Conservation (phyloP, 2,329 filamentous ascomycete species). For the Rutstroemia sp. region DNA sequence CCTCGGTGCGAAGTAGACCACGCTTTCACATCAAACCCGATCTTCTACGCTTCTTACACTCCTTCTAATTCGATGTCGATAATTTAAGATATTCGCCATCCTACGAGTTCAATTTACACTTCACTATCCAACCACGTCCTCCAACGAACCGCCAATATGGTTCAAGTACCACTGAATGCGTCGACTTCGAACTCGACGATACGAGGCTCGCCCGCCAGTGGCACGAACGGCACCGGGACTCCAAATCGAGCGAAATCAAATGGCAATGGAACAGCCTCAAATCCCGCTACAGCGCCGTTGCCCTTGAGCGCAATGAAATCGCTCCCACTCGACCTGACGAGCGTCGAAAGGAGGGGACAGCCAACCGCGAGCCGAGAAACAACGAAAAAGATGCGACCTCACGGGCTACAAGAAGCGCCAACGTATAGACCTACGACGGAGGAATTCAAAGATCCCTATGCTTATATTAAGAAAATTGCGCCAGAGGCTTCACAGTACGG, state of each 20-base stretch:
- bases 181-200: conserved; percentile 20
- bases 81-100: too few species aligned
- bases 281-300: conserved; percentile 26
- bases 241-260: conserved; percentile 23
- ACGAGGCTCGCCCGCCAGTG: conserved; percentile 26
- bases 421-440: conserved; percentile 86
- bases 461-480: conserved; percentile 87
- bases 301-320: conserved; percentile 30
- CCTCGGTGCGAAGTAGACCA: too few species aligned
- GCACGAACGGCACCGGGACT: conserved; percentile 19
- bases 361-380: conserved; percentile 69
- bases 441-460: conserved; percentile 90
- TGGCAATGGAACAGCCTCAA: conserved; percentile 25
- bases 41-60: not conserved
- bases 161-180: conserved; percentile 26
- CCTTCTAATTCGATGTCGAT: not conserved
- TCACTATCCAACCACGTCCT: too few species aligned
- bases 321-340: conserved; percentile 69
- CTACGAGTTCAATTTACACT: too few species aligned
- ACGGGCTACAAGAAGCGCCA: conserved; percentile 82
- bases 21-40: too few species aligned
- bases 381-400: conserved; percentile 69
- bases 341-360: conserved; percentile 86
- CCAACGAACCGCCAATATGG: conserved; percentile 21
- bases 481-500: conserved; percentile 83